Evolutionary conservation across 1,139 yeast species (phyloP), one percentile per base, ranked within the genome.

Genomic region (Taiozyma onychis): DNA sequence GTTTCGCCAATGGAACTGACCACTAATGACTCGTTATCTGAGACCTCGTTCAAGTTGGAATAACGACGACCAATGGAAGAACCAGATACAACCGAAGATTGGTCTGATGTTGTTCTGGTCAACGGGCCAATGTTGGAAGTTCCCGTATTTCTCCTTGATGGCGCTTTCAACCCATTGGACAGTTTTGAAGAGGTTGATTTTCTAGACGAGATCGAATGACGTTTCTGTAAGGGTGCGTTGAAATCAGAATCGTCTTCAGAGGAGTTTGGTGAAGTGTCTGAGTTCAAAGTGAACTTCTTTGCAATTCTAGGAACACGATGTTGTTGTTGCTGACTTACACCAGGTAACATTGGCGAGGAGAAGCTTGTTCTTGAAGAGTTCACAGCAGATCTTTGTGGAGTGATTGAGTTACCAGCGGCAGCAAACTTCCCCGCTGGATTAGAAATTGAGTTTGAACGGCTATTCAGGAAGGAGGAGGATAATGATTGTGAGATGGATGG

Each of bases 401-500:
- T 53, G 30, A 55, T 48, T 30, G 57, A 43, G 44, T 50, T 48
- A 16, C 51, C 45, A 35, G 34, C 18, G 18, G 18, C 41, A 14
- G 30, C 39, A 26, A 37, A 41, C 44, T 45, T 42, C 34, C 27
- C 32, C 11, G 43, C 41, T 44, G 45, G 48, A 21, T 27, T 47
- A 24, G 43, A 30, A 13, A 55, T 44, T 5, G 59, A 56, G 35
- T 54, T 55, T 47, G 61, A 53, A 26, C 62, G 51, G 7, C 64
- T 59, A 41, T 59, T 60, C 24, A 70, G 50, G 45, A 67, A 58
- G 7, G 69, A 62, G 2, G 72, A 65, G 3, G 74, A 66, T 28
- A 68, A 54, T 1, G 74, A 66, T 43, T 71, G 71, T 3, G 70
- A 57, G 24, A 76, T 65, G 6, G 83, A 74, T 24, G 88, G 88